Conservation (phyloP, 176 grass and related monocot species). For the Cymbopogon citratus region DNA sequence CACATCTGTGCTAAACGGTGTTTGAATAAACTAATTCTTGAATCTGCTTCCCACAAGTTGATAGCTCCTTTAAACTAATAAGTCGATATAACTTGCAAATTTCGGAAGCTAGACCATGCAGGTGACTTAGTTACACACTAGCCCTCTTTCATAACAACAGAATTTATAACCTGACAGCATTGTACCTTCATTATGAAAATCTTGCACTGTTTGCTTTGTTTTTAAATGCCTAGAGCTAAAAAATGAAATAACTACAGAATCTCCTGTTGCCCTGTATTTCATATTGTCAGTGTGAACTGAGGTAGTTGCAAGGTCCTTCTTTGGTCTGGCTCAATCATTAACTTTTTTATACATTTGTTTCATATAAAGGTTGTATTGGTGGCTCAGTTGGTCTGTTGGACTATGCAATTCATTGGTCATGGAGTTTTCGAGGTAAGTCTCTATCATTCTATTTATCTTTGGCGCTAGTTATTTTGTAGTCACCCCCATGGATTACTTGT, state of each 20-base stretch:
- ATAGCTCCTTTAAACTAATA: neutral
- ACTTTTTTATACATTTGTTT: neutral
- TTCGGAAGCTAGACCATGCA: neutral
- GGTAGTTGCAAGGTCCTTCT: neutral
- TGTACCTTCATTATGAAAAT: neutral
- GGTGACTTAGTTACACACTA: neutral
- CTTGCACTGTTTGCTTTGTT: neutral
- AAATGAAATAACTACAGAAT: neutral
- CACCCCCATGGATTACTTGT: neutral
- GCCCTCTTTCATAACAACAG: neutral
- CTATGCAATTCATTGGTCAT: constrained; percentile 88
- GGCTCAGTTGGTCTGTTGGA: constrained; percentile 83
- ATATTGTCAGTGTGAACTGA: neutral
- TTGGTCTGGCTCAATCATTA: neutral
- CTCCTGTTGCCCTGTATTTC: neutral
- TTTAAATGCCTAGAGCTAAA: neutral
- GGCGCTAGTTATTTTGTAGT: neutral
- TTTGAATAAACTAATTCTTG: neutral
- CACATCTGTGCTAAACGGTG: neutral
- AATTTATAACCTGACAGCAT: neutral
- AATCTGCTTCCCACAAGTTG: neutral
- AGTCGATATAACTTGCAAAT: neutral
- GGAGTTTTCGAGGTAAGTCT: constrained; percentile 83
- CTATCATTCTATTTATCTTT: neutral
- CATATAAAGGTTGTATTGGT: constrained; percentile 75